phyloP scores from a whole-genome alignment of 192 early-diverging fungal genomes.

The Entomortierella parvispora region DNA sequence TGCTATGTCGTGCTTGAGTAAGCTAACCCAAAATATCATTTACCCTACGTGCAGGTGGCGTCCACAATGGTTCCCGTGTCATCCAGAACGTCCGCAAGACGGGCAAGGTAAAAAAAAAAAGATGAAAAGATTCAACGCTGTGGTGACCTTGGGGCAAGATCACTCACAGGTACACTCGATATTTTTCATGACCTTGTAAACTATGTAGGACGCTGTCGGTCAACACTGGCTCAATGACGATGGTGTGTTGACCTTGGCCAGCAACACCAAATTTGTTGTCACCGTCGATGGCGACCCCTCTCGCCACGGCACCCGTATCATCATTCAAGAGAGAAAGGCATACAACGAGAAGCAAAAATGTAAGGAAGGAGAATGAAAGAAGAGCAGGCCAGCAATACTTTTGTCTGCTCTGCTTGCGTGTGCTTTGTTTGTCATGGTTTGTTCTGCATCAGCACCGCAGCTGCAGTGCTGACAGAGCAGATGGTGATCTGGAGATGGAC shows the following conservation, averaged over 20 bases:
- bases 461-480: not conserved
- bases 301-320: conserved; percentile 44
- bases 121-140: not conserved
- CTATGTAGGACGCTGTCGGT: conserved; percentile 36
- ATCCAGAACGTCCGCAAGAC: conserved; percentile 51
- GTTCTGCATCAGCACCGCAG: no score
- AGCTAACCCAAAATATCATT: not conserved
- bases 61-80: conserved; percentile 40
- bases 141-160: not conserved
- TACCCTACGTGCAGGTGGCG: conserved; percentile 16
- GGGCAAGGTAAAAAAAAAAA: conserved; percentile 40
- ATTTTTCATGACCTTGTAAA: no score
- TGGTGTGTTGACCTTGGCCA: conserved; percentile 46
- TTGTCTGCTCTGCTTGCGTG: conserved; percentile 1
- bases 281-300: conserved; percentile 44
- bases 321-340: conserved; percentile 49
- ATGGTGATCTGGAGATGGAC: not conserved
- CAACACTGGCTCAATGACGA: conserved; percentile 52
- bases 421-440: not conserved
- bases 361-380: not conserved
- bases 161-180: no score
- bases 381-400: not conserved
- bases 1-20: not conserved
- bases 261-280: conserved; percentile 49
- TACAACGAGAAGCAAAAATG: conserved; percentile 53